phyloP scores from a whole-genome alignment of 306 rosid species.

The Sicyos edulis region DNA sequence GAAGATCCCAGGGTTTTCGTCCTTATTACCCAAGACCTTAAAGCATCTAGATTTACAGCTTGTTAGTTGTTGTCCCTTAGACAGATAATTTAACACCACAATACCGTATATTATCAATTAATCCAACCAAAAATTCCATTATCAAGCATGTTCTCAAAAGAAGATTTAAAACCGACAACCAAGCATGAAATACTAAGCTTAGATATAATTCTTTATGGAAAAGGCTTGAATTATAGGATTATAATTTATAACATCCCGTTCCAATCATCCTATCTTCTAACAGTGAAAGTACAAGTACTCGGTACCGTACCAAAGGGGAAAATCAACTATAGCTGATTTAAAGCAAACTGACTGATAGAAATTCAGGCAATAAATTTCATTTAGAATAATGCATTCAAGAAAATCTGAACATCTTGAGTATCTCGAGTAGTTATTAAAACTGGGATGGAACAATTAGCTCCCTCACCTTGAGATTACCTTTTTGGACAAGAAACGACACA shows the following conservation, averaged over 20 bases:
- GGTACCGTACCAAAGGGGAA: not conserved
- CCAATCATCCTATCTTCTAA: not conserved
- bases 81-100: not conserved
- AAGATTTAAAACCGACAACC: not conserved
- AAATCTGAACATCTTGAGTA: not conserved
- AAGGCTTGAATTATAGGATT: not conserved
- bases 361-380: not conserved
- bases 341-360: not conserved
- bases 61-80: not conserved
- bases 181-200: not conserved
- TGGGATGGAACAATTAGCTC: not conserved
- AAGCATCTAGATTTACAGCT: not conserved
- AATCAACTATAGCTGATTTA: not conserved
- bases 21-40: not conserved
- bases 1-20: no score
- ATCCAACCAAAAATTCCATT: slow-evolving; percentile 1
- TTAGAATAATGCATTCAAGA: not conserved
- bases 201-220: not conserved
- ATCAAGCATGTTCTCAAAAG: not conserved
- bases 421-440: not conserved
- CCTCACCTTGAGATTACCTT: not conserved
- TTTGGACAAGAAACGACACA: not conserved
- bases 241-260: not conserved
- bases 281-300: not conserved
- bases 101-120: not conserved